Evolutionary conservation across 345 rosid genomes (phyloP).

Genomic region (Brassica carinata): DNA sequence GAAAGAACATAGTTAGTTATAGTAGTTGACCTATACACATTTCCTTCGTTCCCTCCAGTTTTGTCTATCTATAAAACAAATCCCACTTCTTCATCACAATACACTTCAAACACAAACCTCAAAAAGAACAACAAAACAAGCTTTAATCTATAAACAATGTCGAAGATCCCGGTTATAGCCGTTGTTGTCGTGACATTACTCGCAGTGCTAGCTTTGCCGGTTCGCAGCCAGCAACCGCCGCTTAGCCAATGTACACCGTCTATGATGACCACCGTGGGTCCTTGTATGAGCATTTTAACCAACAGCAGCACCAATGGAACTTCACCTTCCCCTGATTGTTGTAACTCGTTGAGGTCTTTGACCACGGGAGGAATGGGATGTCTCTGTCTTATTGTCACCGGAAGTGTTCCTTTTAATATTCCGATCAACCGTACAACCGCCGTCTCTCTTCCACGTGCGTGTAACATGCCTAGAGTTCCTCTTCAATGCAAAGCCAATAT

Average conservation of each 20-base stretch:
- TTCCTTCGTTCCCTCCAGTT: conserved; percentile 37
- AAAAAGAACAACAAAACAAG: conserved; percentile 6
- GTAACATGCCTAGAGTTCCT: conserved; percentile 83
- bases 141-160: conserved; percentile 11
- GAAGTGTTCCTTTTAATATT: conserved; percentile 63
- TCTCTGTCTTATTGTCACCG: conserved; percentile 69
- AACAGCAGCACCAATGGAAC: conserved; percentile 64
- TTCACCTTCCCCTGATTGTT: conserved; percentile 64
- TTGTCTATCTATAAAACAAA: conserved; percentile 28
- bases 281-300: conserved; percentile 72
- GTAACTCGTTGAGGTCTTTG: conserved; percentile 62
- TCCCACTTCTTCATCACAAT: conserved; percentile 23
- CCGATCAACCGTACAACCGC: conserved; percentile 84
- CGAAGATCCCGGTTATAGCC: conserved; percentile 11
- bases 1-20: conserved; percentile 29
- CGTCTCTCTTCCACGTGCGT: conserved; percentile 79
- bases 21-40: conserved; percentile 36
- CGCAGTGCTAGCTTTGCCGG: conserved; percentile 41
- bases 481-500: conserved; percentile 71
- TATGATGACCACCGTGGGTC: conserved; percentile 54
- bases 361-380: conserved; percentile 67
- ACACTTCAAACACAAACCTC: conserved; percentile 14
- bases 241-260: conserved; percentile 58
- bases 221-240: conserved; percentile 47
- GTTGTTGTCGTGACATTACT: not conserved